Percentiles rank a stretch among this genome's conserved stretches.
These are phyloP conservation scores for Incumbomyces delicatus DNA, from an alignment of 2,329 filamentous ascomycete genomes.

Conservation along the genomic window DNA sequence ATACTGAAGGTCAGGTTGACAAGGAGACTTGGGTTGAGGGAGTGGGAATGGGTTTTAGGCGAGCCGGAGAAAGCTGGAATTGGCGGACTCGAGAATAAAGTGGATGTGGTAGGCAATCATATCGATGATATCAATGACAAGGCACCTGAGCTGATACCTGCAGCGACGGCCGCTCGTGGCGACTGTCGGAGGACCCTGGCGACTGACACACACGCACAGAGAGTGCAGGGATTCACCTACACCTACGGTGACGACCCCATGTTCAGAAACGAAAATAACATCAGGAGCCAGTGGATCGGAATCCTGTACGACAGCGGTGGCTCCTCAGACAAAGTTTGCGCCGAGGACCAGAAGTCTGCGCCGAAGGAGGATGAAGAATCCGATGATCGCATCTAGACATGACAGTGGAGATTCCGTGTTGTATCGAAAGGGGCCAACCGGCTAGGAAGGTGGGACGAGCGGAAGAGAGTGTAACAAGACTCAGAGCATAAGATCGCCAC, in stretches of 20 bases:
- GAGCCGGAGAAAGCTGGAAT: not conserved
- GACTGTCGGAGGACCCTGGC: not conserved
- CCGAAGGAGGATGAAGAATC: not conserved
- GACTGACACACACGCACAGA: not conserved
- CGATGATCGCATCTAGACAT: not conserved
- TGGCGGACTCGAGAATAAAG: not conserved
- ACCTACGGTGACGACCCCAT: not conserved
- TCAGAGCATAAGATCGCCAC: too few relatives aligned
- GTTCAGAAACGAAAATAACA: not conserved
- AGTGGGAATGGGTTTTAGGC: constrained; percentile 2
- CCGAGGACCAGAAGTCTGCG: not conserved
- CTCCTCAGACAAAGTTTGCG: not conserved
- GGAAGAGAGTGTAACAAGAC: not conserved
- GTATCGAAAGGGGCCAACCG: not conserved
- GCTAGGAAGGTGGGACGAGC: not conserved
- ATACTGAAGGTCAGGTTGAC: not conserved
- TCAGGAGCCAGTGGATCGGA: not conserved
- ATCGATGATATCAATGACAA: not conserved
- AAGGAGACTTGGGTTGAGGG: not conserved
- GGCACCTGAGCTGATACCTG: not conserved
- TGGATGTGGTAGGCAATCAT: not conserved
- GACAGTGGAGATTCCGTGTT: not conserved
- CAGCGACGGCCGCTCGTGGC: not conserved
- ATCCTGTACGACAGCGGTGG: not conserved
- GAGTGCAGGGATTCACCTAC: not conserved